A percentile compares a stretch with the other conserved stretches of the same genome.
These are phyloP conservation scores for Monosporascus sp. DNA, from an alignment of 2,329 filamentous ascomycete species.

Conservation along the genomic window DNA sequence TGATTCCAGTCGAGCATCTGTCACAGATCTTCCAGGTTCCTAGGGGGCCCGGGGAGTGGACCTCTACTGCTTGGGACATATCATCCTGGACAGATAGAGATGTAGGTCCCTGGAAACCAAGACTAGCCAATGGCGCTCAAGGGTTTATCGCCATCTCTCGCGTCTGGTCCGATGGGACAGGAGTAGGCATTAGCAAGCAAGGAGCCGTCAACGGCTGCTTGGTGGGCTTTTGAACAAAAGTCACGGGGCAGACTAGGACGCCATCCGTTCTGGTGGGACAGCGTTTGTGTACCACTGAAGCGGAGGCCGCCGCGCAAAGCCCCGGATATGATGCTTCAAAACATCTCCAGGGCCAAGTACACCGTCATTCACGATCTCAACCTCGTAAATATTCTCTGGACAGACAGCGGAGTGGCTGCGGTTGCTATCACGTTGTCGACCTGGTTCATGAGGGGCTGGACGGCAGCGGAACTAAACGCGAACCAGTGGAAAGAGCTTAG, in stretches of 20 bases:
- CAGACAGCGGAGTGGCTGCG: conserved; percentile 1
- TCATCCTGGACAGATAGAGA: not conserved
- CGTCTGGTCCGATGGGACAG: conserved; percentile 6
- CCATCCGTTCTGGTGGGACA: conserved; percentile 27
- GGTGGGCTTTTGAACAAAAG: conserved; percentile 14
- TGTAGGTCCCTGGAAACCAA: not conserved
- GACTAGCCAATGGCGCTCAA: not conserved
- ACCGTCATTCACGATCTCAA: conserved; percentile 10
- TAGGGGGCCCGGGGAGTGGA: not conserved
- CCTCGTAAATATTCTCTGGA: conserved; percentile 3
- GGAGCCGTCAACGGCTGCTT: conserved; percentile 24
- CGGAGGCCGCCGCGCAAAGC: conserved; percentile 8
- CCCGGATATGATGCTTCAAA: conserved; percentile 5
- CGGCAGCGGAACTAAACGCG: conserved; percentile 4
- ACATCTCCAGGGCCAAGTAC: conserved; percentile 4
- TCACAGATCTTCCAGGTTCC: not conserved
- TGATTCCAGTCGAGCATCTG: not conserved
- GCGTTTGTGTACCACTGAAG: conserved; percentile 19
- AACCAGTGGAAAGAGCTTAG: not conserved
- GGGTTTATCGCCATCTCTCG: conserved; percentile 6
- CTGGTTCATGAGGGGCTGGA: conserved; percentile 10
- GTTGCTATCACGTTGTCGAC: conserved; percentile 6
- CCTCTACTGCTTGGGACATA: not conserved
- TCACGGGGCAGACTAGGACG: conserved; percentile 12
- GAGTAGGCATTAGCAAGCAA: conserved; percentile 9